Base-by-base conservation (phyloP, 225 moss, liverwort and hornwort genomes). In the Physcomitrium patens region DNA sequence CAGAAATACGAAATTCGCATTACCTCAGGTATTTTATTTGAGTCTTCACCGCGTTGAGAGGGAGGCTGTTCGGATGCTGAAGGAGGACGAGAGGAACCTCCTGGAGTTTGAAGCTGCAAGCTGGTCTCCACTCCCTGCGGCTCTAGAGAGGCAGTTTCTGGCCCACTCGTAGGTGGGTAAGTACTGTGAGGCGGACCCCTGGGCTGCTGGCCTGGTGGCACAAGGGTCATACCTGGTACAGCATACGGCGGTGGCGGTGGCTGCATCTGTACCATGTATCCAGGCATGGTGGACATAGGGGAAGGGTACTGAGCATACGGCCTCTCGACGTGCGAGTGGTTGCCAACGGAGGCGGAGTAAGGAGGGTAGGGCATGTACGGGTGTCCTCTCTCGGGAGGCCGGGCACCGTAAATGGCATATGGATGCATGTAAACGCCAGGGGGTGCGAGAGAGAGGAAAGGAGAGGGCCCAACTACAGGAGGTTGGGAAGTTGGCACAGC, bases 221-320 rank as follows among this genome's bases (percentile, higher is more conserved):
- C 83, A 18, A 86, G 65, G 13, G 85, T 69, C 88, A 93, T 83
- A 65, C 85, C 81, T 44, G 91, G 85, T 13, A 80, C 77, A 53
- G 80, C 76, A 64, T 76, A 88, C n/a, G 82, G 89, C 0, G 83
- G 92, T 12, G 78, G 91, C 17, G 86, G 87, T 18, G 89, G 86
- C 70, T 93, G 97, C 90, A 99, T 99, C 74, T 95, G 94, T 74
- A 99, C 83, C 50, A 99, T 75, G 67, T 95, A 99, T n/a, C 88
- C 91, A 26, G 73, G 87, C 71, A 86, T 85, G 2, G 79, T 81
- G 52, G 93, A 87, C 46, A 96, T 84, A 0, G 94, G 85, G 23
- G 94, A 89, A 2, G 97, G 86, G 69, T 99, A 99, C 60, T 99
- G 97, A 8, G 97, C 90, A 58, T 92, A 99, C 31, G 97, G 97